Conservation (phyloP, 2,329 filamentous ascomycete species). For the Drechslerella dactyloides region DNA sequence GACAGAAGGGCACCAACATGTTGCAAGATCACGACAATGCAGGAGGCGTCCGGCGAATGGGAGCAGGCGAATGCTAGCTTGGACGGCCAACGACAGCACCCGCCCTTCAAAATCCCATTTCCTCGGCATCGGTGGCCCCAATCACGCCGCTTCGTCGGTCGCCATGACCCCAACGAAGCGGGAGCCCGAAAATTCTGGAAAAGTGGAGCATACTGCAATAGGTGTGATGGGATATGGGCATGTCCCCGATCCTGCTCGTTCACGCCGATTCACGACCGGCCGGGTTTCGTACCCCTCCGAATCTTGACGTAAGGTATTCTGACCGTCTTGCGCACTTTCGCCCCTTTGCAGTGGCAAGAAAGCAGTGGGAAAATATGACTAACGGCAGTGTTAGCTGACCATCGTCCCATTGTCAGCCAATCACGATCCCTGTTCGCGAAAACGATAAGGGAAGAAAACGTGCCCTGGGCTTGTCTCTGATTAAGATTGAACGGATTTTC, state of each 20-base stretch:
- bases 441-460: slow-evolving; percentile 26
- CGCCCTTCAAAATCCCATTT: slow-evolving; percentile 45
- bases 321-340: slow-evolving; percentile 18
- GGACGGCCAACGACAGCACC: slow-evolving; percentile 34
- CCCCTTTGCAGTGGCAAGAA: slow-evolving; percentile 34
- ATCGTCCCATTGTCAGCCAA: slow-evolving; percentile 49
- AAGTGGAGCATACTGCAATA: slow-evolving; percentile 3
- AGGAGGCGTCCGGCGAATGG: slow-evolving; percentile 45
- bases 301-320: slow-evolving; percentile 12
- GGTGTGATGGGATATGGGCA: background rate
- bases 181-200: slow-evolving; percentile 52
- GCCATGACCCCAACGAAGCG: slow-evolving; percentile 45
- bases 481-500: slow-evolving; percentile 51
- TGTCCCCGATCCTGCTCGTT: slow-evolving; percentile 5
- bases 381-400: slow-evolving; percentile 4
- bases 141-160: slow-evolving; percentile 34
- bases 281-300: slow-evolving; percentile 26
- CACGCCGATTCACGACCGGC: slow-evolving; percentile 1
- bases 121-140: slow-evolving; percentile 44
- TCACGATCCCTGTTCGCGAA: slow-evolving; percentile 21
- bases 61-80: slow-evolving; percentile 26
- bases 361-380: slow-evolving; percentile 29
- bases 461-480: slow-evolving; percentile 48
- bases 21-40: slow-evolving; percentile 32
- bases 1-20: slow-evolving; percentile 16